Evolutionary conservation across 768 basidiomycete genomes (phyloP), one percentile per base, ranked within the genome.

Genomic region (Dacryopinax primogenitus): DNA sequence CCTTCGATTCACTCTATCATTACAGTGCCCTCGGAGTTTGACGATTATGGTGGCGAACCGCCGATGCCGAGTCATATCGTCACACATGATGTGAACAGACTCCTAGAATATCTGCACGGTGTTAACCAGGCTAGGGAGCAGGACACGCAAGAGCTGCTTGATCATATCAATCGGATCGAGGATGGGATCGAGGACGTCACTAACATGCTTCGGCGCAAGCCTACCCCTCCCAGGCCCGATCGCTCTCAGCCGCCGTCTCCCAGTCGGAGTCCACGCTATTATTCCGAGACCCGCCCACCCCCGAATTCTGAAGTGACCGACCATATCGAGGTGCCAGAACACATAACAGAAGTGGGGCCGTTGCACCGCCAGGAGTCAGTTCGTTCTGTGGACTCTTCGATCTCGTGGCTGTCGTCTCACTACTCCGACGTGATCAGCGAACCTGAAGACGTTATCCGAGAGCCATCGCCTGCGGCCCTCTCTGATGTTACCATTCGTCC

Each of bases 111-210:
- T 64, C 73, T 86, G 11, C 83, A 88, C 63, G 85, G 88, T 63
- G 70, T 91, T 13, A 84, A 91, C 69, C 77, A 80, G 33, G 76
- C 78, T 18, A 77, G 87, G 63, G 85, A 83, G 0, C 78, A 82
- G 1, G 88, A 93, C 68, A 82, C 79, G 33, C 78, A 82, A 30
- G 85, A 85, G 16, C 71, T 93, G 7, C 79, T 81, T 0, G 83
- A 83, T 51, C 85, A 87, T 70, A 78, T 95, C 2, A 81, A 82
- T 63, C 81, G 84, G 0, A 82, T 96, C 37, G 82, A 86, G 65
- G 78, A 85, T 36, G 85, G 88, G 68, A 76, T 95, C 1, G 79
- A 78, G 13, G 83, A 85, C 47, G 77, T 93, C 23, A 71, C 74
- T 1, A 64, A 67, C 51, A 71, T 69, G 58, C 39, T 72, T 4